Evolutionary conservation across 257 asterid genomes (phyloP), one percentile per base, ranked within the genome.

Genomic region (Salvia hispanica): DNA sequence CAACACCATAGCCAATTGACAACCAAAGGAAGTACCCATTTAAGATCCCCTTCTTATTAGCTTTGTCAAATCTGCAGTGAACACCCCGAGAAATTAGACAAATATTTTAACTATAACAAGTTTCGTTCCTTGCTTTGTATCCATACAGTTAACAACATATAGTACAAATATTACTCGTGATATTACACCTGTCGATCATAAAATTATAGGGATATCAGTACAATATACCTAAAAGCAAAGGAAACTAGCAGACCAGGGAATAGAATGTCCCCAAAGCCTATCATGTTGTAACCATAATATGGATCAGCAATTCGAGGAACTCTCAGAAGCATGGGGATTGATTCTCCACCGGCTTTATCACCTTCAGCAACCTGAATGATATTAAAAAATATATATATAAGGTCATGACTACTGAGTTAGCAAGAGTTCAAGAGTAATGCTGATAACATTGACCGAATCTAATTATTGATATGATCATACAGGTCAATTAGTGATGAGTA

Each of bases 321-420:
- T 80, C 95, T 86, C 84, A 94, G 77, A 71, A 91, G 99, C 99
- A 94, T 88, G 53, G 99, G 99, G 65, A 94, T 91, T 16, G 99
- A 88, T 81, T 94, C 99, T 79, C 97, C 99, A 70, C 99, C 95
- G 71, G 87, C 79, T 44, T 84, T 85, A 64, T 85, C 88, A 75
- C 97, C 99, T 73, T 79, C 79, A 73, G 99, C 99, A 74, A 94
- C 99, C 99, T 94, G 72, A 73, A 78, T 21, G 66, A 33, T 69
- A 53, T 13, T 46, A 48, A 61, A 47, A 70, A 50, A 62, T 18
- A 18, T 18, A 18, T 18, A 58, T 11, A 39, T 40, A 48, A 46
- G 33, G 40, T 47, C 15, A 14, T 14, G 10, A 46, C 51, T 61
- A 50, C 31, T 47, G 39, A 53, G 57, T 36, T 14, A 42, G 60